phyloP scores from a whole-genome alignment of 495 filamentous ascomycete genomes.

The Amniculicola lignicola region DNA sequence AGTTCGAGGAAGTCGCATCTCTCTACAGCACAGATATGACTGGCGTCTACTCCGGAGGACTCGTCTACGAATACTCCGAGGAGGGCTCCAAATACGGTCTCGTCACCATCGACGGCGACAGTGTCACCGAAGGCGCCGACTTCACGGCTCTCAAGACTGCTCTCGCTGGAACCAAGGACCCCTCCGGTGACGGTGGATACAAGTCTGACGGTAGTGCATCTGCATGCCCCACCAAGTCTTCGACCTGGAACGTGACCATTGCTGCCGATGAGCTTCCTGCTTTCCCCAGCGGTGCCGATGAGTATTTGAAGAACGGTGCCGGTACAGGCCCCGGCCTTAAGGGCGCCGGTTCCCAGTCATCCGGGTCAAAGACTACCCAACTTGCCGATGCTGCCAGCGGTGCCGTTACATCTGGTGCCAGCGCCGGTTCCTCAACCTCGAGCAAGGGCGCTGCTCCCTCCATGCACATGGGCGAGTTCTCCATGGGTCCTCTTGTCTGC shows the following conservation, averaged over 20 bases:
- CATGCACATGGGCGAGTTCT: constrained; percentile 21
- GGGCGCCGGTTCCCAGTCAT: constrained; percentile 69
- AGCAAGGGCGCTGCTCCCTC: constrained; percentile 43
- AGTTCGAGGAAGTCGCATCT: constrained; percentile 74
- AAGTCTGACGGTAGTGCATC: constrained; percentile 61
- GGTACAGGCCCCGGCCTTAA: constrained; percentile 68
- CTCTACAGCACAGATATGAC: constrained; percentile 87
- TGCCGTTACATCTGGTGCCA: constrained; percentile 25
- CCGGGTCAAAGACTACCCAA: constrained; percentile 57
- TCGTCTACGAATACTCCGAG: constrained; percentile 92
- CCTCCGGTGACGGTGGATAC: constrained; percentile 73
- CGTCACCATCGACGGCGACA: constrained; percentile 59
- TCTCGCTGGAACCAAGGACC: constrained; percentile 59
- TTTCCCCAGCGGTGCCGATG: constrained; percentile 64
- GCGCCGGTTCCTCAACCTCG: neutral
- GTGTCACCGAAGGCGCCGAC: constrained; percentile 56
- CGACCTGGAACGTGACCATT: constrained; percentile 69
- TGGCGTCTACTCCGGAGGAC: constrained; percentile 86
- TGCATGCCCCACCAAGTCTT: constrained; percentile 65
- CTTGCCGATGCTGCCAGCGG: constrained; percentile 65
- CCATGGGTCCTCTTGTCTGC: constrained; percentile 35
- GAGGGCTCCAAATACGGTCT: constrained; percentile 80
- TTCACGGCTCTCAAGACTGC: constrained; percentile 66
- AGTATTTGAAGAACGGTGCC: constrained; percentile 71
- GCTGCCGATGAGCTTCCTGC: constrained; percentile 62